Percentiles rank a stretch among this genome's conserved stretches.
phyloP scores from a whole-genome alignment of 208 protist genomes.

The Wallacemonas sp. region DNA sequence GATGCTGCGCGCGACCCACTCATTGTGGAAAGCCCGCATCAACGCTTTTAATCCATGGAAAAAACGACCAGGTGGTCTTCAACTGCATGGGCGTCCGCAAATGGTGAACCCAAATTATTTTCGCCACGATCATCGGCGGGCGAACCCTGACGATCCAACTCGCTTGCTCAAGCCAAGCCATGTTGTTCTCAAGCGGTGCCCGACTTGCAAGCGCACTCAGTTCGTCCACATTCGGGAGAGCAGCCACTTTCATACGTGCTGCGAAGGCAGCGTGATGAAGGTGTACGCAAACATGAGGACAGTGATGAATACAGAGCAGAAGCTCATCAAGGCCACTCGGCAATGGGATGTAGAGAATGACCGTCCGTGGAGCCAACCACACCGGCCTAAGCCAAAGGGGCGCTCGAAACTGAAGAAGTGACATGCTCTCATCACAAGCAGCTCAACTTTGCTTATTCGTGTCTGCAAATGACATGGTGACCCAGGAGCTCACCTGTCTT shows the following conservation, averaged over 20 bases:
- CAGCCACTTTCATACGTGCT: conserved; percentile 85
- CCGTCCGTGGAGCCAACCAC: conserved; percentile 76
- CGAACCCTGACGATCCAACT: conserved; percentile 83
- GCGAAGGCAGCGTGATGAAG: conserved; percentile 80
- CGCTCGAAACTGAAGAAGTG: conserved; percentile 89
- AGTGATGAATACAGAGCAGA: conserved; percentile 81
- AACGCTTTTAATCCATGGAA: conserved; percentile 89
- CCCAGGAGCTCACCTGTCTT: too few species aligned
- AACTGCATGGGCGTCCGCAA: conserved; percentile 75
- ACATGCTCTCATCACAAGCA: too few species aligned
- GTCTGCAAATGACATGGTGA: too few species aligned
- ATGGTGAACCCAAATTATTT: conserved; percentile 77
- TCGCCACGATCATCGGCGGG: conserved; percentile 40
- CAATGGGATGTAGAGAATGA: conserved; percentile 87
- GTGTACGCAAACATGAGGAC: conserved; percentile 73
- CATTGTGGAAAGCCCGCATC: conserved; percentile 44
- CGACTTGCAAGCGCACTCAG: conserved; percentile 67
- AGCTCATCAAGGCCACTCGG: conserved; percentile 46
- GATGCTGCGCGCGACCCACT: conserved; percentile 36
- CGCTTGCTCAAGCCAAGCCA: conserved; percentile 74
- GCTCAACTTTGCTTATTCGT: too few species aligned
- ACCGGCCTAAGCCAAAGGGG: conserved; percentile 83
- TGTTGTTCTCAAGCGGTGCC: conserved; percentile 80
- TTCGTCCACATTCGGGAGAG: conserved; percentile 63
- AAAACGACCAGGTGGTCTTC: conserved; percentile 60